Evolutionary conservation across 495 filamentous ascomycete species (phyloP).

Genomic region (Thermothielavioides terrestris): DNA sequence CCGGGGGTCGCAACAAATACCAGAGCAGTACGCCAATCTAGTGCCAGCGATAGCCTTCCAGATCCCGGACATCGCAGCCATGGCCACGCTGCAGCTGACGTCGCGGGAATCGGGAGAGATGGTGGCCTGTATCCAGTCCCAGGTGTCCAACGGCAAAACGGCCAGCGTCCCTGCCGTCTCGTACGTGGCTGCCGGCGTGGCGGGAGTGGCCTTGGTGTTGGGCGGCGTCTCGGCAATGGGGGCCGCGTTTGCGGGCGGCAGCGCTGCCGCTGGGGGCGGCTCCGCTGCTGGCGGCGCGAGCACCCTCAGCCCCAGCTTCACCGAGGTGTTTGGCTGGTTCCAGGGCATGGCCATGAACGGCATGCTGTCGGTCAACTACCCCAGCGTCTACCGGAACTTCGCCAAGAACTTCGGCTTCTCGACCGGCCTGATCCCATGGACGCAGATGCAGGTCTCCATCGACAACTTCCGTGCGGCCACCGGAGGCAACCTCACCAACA

Average conservation of each 20-base stretch:
- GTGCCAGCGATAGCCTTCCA: constrained; percentile 89
- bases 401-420: constrained; percentile 90
- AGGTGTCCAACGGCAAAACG: constrained; percentile 81
- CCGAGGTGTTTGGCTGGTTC: constrained; percentile 81
- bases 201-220: constrained; percentile 72
- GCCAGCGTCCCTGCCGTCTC: constrained; percentile 64
- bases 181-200: constrained; percentile 77
- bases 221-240: constrained; percentile 63
- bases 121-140: constrained; percentile 76
- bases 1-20: constrained; percentile 58
- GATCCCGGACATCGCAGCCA: constrained; percentile 82
- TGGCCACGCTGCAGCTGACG: constrained; percentile 69
- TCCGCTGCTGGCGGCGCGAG: constrained; percentile 52
- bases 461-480: constrained; percentile 73
- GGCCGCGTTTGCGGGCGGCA: constrained; percentile 45
- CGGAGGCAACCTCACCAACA: constrained; percentile 75
- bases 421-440: constrained; percentile 77
- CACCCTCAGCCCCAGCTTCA: constrained; percentile 73
- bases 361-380: constrained; percentile 87
- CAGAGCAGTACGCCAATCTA: constrained; percentile 55
- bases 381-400: constrained; percentile 78
- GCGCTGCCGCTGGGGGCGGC: constrained; percentile 28
- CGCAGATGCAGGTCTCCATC: constrained; percentile 67
- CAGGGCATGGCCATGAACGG: constrained; percentile 91
- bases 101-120: constrained; percentile 49